Evolutionary conservation across 495 filamentous ascomycete species (phyloP), one percentile per base, ranked within the genome.

Genomic region (Bacidia gigantensis): DNA sequence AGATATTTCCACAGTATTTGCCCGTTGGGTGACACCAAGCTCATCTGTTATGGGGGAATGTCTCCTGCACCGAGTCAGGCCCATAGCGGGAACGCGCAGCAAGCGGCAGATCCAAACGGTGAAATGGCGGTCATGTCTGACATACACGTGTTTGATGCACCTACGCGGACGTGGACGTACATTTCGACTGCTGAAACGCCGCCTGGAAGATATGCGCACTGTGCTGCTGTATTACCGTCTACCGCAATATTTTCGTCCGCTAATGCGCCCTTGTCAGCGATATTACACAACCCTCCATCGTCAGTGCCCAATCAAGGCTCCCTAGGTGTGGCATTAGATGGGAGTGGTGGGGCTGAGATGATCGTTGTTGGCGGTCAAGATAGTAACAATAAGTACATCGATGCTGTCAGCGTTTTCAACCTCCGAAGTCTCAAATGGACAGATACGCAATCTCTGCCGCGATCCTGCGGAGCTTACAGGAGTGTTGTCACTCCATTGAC

Each of bases 31-130:
- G 92, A 96, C 65, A 89, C 85, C 1, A 98, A 97, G 65, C 72
- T 98, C 59, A 92, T 98, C 2, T 95, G 89, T 66, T 98, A 95
- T 68, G 92, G 92, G 43, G 92, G 92, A 44, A 98, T 98, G 92
- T 95, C 90, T 3, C 90, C 89, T 11, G 80, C 81, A 3, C 69
- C 77, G 12, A 38, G 55, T 58, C 59, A 74, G 65, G 57, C 79
- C 66, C 54, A 55, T 62, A 39, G 54, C 60, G 60, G 71, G 49
- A 63, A 65, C 61, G 46, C 63, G 51, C 59, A 69, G 48, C 58
- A 68, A 43, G 51, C 62, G 53, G 48, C 56, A 49, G 46, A 67
- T 74, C 0, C 72, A 77, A 51, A 35, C 55, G 87, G 90, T 44
- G 67, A 79, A 23, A 85, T 96, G 7, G 81, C 90, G 3, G 92